These are phyloP conservation scores for Amaranthus palmeri DNA, from an alignment of 148 eudicot species.

Conservation along the genomic window DNA sequence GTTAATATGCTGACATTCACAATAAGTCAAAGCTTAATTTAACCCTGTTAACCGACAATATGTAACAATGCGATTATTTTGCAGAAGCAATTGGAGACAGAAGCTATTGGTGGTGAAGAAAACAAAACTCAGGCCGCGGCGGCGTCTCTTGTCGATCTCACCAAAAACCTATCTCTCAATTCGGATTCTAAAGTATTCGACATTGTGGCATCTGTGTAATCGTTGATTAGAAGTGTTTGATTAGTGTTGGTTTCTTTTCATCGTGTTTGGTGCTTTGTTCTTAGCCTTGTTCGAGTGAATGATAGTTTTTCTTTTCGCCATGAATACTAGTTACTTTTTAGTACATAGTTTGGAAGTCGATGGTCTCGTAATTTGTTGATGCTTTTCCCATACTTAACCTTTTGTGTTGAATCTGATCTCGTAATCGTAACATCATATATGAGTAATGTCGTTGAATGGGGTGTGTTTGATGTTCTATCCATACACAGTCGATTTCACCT, in stretches of 20 bases:
- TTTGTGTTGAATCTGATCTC: no score
- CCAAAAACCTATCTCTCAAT: constrained; percentile 55
- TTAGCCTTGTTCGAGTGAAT: neutral
- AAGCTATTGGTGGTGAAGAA: constrained; percentile 28
- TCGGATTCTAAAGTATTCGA: constrained; percentile 29
- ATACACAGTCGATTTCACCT: no score
- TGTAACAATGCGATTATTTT: neutral
- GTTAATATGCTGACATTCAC: neutral
- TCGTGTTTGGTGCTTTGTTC: neutral
- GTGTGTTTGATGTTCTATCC: no score
- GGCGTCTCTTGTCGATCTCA: constrained; percentile 43
- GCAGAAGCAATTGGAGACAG: constrained; percentile 33
- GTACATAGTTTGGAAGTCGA: no score
- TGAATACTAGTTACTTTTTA: no score
- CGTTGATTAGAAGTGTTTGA: neutral
- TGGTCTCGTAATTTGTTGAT: no score
- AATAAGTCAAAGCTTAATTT: neutral
- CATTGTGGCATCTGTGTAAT: neutral
- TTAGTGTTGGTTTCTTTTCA: constrained; percentile 8
- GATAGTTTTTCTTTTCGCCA: neutral
- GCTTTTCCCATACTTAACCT: no score
- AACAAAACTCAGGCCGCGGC: constrained; percentile 19
- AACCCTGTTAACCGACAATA: neutral
- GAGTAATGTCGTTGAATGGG: no score
- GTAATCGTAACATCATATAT: no score